A percentile compares a stretch with the other conserved stretches of the same genome.
Evolutionary conservation across 768 basidiomycete genomes (phyloP).

Genomic region (Lentinula sp.): DNA sequence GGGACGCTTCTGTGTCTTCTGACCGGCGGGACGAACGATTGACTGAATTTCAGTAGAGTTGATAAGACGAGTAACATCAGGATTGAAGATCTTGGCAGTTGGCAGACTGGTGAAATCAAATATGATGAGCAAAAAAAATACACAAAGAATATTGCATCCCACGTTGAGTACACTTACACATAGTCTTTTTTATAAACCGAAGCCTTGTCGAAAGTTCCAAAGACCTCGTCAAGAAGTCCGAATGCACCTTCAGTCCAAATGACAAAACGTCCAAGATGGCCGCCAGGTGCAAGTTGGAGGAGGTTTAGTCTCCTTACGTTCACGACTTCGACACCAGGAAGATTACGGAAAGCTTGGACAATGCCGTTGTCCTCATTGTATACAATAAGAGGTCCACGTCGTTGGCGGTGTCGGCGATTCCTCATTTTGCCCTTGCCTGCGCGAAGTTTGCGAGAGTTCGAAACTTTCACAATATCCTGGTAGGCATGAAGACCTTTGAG

Average conservation of each 20-base stretch:
- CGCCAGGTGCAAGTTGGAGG: slow-evolving; percentile 98
- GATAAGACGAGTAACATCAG: slow-evolving; percentile 95
- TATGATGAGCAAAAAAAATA: background rate
- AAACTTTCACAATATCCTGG: slow-evolving; percentile 91
- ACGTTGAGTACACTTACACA: slow-evolving; percentile 40
- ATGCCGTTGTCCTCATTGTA: slow-evolving; percentile 98
- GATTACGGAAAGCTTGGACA: slow-evolving; percentile 97
- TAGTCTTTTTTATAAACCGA: slow-evolving; percentile 86
- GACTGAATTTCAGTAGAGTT: slow-evolving; percentile 98
- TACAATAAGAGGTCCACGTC: slow-evolving; percentile 94
- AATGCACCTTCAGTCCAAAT: slow-evolving; percentile 99
- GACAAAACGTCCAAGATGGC: slow-evolving; percentile 97
- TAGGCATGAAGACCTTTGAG: slow-evolving; percentile 89
- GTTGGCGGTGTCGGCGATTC: slow-evolving; percentile 94
- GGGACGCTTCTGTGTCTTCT: slow-evolving; percentile 83
- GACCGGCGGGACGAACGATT: slow-evolving; percentile 85
- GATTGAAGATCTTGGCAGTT: slow-evolving; percentile 93
- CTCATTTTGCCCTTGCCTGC: slow-evolving; percentile 97
- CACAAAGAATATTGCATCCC: background rate
- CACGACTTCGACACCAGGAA: slow-evolving; percentile 96
- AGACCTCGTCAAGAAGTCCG: slow-evolving; percentile 87
- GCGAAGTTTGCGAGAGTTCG: slow-evolving; percentile 93
- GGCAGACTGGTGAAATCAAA: slow-evolving; percentile 56
- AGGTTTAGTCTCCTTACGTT: slow-evolving; percentile 93
- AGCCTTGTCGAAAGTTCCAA: slow-evolving; percentile 90